phyloP scores from a whole-genome alignment of 345 rosid genomes.

The Eucalyptus decipiens region DNA sequence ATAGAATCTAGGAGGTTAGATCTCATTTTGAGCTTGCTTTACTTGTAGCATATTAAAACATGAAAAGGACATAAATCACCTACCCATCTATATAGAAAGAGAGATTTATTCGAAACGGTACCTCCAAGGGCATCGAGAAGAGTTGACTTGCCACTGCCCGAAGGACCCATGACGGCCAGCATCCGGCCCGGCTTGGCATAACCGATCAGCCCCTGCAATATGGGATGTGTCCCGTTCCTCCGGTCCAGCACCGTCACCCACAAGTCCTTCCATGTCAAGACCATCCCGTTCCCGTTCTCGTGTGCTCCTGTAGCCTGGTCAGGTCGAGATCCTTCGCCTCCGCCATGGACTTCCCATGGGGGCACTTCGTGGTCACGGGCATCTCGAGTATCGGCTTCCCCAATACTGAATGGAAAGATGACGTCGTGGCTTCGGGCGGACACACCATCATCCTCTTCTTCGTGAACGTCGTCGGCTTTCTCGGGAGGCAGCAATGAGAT shows the following conservation, averaged over 20 bases:
- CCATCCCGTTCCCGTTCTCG: neutral
- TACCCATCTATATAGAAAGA: neutral
- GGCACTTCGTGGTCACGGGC: neutral
- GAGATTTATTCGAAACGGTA: neutral
- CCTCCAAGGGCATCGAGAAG: conserved; percentile 44
- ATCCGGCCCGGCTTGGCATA: conserved; percentile 27
- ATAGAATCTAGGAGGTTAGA: neutral
- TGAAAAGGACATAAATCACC: neutral
- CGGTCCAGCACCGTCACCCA: conserved; percentile 14
- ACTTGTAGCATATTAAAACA: neutral
- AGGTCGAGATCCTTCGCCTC: neutral
- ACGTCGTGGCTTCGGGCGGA: neutral
- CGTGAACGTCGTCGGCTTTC: neutral
- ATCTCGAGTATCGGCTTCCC: neutral
- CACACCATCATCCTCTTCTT: neutral
- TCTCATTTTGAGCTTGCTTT: neutral
- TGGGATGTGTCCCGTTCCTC: neutral
- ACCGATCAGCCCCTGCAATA: conserved; percentile 22
- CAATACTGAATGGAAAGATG: neutral
- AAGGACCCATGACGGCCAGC: conserved; percentile 47
- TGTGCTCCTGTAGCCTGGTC: neutral
- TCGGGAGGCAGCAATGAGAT: neutral
- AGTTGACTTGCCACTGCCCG: conserved; percentile 43
- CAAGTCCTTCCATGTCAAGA: conserved; percentile 33
- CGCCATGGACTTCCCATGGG: neutral